These are phyloP conservation scores for Yarrowia galli DNA, from an alignment of 1,139 yeast genomes.

Conservation along the genomic window DNA sequence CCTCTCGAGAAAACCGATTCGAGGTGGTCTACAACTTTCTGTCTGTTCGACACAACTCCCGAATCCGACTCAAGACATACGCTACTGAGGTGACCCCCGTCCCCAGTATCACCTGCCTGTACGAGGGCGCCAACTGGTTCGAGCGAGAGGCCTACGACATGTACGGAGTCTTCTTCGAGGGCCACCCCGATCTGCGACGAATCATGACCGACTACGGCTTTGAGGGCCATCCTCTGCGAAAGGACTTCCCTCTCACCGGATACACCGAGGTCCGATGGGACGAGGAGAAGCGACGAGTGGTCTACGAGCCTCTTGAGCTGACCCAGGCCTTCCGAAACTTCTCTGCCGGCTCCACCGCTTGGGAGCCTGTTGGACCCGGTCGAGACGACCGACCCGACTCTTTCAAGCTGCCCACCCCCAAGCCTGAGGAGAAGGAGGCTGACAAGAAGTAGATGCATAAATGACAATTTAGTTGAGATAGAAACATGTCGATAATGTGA, in stretches of 20 bases:
- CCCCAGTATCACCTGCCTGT: slow-evolving; percentile 75
- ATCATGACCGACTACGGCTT: slow-evolving; percentile 93
- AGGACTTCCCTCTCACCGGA: slow-evolving; percentile 93
- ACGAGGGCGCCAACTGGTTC: slow-evolving; percentile 87
- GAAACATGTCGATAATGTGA: not conserved
- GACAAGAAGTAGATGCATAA: slow-evolving; percentile 46
- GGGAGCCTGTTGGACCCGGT: slow-evolving; percentile 94
- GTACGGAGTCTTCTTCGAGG: slow-evolving; percentile 85
- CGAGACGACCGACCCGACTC: slow-evolving; percentile 80
- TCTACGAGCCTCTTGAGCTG: slow-evolving; percentile 87
- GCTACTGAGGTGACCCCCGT: slow-evolving; percentile 85
- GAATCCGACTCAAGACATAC: slow-evolving; percentile 88
- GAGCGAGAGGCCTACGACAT: slow-evolving; percentile 89
- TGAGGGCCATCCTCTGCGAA: slow-evolving; percentile 90
- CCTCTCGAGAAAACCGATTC: slow-evolving; percentile 81
- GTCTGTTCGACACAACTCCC: slow-evolving; percentile 82
- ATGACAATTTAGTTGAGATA: slow-evolving; percentile 32
- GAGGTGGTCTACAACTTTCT: slow-evolving; percentile 86
- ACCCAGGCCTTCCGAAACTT: slow-evolving; percentile 94
- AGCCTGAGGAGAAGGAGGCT: slow-evolving; percentile 62
- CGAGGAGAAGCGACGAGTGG: slow-evolving; percentile 88
- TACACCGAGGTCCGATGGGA: slow-evolving; percentile 90
- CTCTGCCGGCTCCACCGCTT: slow-evolving; percentile 83
- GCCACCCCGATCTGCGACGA: slow-evolving; percentile 89
- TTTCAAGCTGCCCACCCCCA: slow-evolving; percentile 82